These are phyloP conservation scores for Podospora fimiseda DNA, from an alignment of 495 filamentous ascomycete genomes.

Conservation along the genomic window DNA sequence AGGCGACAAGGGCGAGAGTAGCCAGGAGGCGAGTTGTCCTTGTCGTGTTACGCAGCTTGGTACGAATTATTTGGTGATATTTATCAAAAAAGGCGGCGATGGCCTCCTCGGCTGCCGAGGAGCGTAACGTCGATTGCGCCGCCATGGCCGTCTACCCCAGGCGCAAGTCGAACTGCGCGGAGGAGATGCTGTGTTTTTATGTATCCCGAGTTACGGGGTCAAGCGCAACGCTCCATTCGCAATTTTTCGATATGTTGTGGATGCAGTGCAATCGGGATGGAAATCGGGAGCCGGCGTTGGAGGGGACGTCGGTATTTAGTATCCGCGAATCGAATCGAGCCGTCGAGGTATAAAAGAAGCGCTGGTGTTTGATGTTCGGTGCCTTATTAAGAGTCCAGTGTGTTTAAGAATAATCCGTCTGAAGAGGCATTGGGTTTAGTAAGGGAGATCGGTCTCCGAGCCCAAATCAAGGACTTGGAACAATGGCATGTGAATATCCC, in stretches of 20 bases:
- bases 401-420: not conserved
- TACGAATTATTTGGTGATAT: conserved; percentile 56
- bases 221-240: conserved; percentile 18
- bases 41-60: conserved; percentile 55
- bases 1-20: conserved; percentile 63
- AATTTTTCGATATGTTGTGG: conserved; percentile 1
- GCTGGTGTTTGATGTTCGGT: conserved; percentile 1
- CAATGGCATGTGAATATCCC: conserved; percentile 19
- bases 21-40: conserved; percentile 64
- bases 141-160: conserved; percentile 52
- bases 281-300: not conserved
- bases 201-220: conserved; percentile 15
- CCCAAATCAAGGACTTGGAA: not conserved
- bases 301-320: not conserved
- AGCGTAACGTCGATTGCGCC: conserved; percentile 74
- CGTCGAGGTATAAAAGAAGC: not conserved
- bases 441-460: not conserved
- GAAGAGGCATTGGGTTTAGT: not conserved
- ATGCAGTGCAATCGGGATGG: not conserved
- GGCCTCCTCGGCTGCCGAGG: conserved; percentile 57
- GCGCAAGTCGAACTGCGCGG: not conserved
- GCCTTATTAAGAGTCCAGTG: not conserved
- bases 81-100: conserved; percentile 61
- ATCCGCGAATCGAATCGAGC: too few relatives aligned
- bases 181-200: not conserved